Percentiles rank a stretch among this genome's conserved stretches.
phyloP scores from a whole-genome alignment of 257 asterid species.

The Agastache rugosa region DNA sequence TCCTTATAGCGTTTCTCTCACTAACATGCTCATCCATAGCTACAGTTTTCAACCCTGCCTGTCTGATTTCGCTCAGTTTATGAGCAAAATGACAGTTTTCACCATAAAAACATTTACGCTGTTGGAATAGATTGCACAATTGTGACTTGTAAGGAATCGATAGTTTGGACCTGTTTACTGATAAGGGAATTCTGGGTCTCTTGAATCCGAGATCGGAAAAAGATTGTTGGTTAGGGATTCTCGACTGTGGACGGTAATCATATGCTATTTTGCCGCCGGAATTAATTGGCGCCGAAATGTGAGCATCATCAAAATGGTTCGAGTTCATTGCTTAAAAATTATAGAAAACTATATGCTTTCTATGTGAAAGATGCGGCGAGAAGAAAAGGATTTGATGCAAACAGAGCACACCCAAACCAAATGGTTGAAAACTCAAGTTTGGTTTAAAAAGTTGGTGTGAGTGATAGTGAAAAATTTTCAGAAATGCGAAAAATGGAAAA shows the following conservation, averaged over 20 bases:
- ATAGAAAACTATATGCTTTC: neutral
- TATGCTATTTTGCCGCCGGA: slow-evolving; percentile 15
- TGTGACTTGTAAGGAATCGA: slow-evolving; percentile 29
- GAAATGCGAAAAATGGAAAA: neutral
- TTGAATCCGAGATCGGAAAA: slow-evolving; percentile 6
- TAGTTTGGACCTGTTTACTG: slow-evolving; percentile 34
- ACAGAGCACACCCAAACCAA: neutral
- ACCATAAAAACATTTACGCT: slow-evolving; percentile 52
- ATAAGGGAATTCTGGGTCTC: slow-evolving; percentile 36
- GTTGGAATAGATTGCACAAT: slow-evolving; percentile 46
- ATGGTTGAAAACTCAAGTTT: slow-evolving; percentile 1
- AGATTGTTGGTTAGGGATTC: slow-evolving; percentile 12
- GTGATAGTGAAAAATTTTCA: neutral
- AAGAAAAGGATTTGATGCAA: slow-evolving; percentile 5
- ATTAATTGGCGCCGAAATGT: neutral
- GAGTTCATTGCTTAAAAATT: neutral
- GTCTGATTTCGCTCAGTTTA: slow-evolving; percentile 30
- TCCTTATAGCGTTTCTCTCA: slow-evolving; percentile 23
- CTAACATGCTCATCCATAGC: slow-evolving; percentile 18
- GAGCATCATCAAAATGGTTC: slow-evolving; percentile 12
- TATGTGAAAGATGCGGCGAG: neutral
- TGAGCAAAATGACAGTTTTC: slow-evolving; percentile 50
- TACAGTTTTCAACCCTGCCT: slow-evolving; percentile 13
- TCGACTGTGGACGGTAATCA: slow-evolving; percentile 23
- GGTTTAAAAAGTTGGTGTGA: neutral